phyloP scores from a whole-genome alignment of 2,329 filamentous ascomycete genomes.

The Colletotrichum siamense region DNA sequence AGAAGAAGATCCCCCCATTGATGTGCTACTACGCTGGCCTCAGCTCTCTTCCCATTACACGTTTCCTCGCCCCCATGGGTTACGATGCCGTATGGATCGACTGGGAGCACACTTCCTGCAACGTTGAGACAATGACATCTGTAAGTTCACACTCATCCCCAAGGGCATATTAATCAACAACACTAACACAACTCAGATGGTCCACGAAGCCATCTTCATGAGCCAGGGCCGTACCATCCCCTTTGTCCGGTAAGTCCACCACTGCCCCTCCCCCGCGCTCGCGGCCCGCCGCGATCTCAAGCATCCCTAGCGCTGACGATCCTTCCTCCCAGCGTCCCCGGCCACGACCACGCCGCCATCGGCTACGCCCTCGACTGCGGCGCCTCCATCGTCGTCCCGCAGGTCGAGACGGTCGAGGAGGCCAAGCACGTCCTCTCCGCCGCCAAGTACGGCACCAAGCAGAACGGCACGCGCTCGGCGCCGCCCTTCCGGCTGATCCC shows the following conservation, averaged over 20 bases:
- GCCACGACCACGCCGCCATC: constrained; percentile 52
- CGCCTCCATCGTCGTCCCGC: constrained; percentile 52
- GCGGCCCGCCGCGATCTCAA: background rate
- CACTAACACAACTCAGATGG: constrained; percentile 33
- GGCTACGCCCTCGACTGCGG: constrained; percentile 53
- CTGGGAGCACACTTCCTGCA: constrained; percentile 52
- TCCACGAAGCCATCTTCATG: constrained; percentile 52
- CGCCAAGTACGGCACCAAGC: constrained; percentile 47
- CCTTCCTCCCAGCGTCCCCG: constrained; percentile 34
- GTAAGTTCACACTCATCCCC: background rate
- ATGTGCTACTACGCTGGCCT: constrained; percentile 47
- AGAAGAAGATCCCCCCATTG: constrained; percentile 49
- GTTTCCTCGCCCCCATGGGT: constrained; percentile 46
- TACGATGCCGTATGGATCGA: constrained; percentile 52
- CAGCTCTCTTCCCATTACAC: constrained; percentile 42
- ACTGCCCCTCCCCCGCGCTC: background rate
- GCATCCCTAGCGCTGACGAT: background rate
- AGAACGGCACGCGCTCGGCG: constrained; percentile 47
- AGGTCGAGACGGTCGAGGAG: constrained; percentile 52
- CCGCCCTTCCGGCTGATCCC: constrained; percentile 48
- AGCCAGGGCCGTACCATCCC: constrained; percentile 50
- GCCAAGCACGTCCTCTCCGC: constrained; percentile 46
- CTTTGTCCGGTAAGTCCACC: constrained; percentile 37
- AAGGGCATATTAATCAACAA: background rate
- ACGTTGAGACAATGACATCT: constrained; percentile 54